Conservation (phyloP, 129 eudicot genomes). For the Glebionis coronaria region DNA sequence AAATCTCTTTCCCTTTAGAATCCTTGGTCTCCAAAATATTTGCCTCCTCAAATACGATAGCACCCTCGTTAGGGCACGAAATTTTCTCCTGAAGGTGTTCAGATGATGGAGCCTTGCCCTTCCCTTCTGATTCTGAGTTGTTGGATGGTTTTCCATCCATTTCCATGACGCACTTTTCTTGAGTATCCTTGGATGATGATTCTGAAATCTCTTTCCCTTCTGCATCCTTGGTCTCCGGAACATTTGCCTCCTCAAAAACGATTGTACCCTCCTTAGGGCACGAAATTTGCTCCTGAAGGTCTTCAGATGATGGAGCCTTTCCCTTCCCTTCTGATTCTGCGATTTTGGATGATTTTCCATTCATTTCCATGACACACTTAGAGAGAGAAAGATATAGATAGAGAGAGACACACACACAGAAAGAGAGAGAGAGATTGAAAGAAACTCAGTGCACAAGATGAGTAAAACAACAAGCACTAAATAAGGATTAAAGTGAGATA, state of each 20-base stretch:
- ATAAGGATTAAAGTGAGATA: neutral
- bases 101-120: constrained; percentile 4
- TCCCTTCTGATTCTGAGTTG: constrained; percentile 6
- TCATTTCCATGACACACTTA: constrained; percentile 1
- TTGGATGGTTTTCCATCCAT: constrained; percentile 15
- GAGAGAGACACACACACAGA: neutral
- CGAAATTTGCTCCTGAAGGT: neutral
- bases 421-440: neutral
- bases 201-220: neutral
- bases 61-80: neutral
- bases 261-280: neutral
- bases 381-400: neutral
- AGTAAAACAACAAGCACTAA: too few species aligned
- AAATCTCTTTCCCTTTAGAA: neutral
- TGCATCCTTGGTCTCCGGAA: neutral
- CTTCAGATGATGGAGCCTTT: constrained; percentile 8
- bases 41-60: neutral
- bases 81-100: neutral
- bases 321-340: constrained; percentile 2
- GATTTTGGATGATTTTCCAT: constrained; percentile 9
- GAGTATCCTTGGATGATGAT: too few species aligned
- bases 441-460: too few species aligned
- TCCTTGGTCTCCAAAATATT: neutral
- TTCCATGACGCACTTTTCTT: neutral
- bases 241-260: neutral